Evolutionary conservation across 148 eudicot species (phyloP).

Genomic region (Cornus suecica): DNA sequence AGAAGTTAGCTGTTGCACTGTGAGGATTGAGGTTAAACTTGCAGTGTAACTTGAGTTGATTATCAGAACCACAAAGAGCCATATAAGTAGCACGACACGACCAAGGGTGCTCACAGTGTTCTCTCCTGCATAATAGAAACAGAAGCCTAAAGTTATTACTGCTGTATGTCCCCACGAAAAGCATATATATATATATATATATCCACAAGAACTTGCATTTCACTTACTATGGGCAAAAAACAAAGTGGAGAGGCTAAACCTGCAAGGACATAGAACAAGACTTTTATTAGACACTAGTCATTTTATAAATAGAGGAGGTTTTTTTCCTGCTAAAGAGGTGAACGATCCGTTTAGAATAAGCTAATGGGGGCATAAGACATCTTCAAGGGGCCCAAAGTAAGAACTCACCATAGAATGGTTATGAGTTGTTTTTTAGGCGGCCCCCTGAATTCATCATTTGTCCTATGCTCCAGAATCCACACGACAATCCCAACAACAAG

Average conservation of each 20-base stretch:
- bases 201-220: conserved; percentile 4
- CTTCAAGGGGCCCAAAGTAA: not conserved
- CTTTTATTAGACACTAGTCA: conserved; percentile 16
- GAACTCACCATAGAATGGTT: conserved; percentile 83
- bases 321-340: conserved; percentile 1
- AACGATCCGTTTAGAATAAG: not conserved
- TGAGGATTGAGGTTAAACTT: conserved; percentile 91
- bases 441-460: conserved; percentile 90
- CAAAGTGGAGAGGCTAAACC: conserved; percentile 94
- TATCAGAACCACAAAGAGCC: conserved; percentile 96
- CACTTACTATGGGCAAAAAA: conserved; percentile 92
- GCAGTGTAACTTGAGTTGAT: conserved; percentile 96
- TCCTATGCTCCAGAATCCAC: conserved; percentile 93
- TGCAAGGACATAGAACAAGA: conserved; percentile 38
- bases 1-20: conserved; percentile 88
- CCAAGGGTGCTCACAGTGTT: conserved; percentile 71
- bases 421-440: conserved; percentile 69
- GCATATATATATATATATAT: not conserved
- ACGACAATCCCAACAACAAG: conserved; percentile 74
- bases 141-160: not conserved
- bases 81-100: conserved; percentile 69
- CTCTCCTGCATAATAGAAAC: conserved; percentile 55
- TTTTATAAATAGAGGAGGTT: not conserved
- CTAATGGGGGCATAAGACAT: not conserved
- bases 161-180: not conserved